Evolutionary conservation across 805 yeast genomes (phyloP).

Genomic region (Dipodascus geniculatus): DNA sequence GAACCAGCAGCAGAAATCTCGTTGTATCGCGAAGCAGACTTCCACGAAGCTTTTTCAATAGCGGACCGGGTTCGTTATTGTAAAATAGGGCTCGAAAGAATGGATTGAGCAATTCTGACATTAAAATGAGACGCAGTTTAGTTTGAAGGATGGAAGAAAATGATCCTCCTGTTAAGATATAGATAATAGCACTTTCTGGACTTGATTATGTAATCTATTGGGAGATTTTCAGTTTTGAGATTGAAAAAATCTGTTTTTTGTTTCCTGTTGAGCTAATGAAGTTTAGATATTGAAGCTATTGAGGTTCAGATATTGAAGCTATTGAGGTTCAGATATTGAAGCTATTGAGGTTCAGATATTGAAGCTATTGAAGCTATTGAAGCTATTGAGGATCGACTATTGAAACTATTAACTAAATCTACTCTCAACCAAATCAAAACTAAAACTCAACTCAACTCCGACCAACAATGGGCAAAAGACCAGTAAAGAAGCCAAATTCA

Average conservation of each 20-base stretch:
- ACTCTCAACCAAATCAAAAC: no score
- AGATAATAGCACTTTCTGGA: no score
- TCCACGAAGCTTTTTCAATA: constrained; percentile 11
- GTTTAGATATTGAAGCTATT: no score
- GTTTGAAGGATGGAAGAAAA: constrained; percentile 2
- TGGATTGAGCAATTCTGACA: constrained; percentile 39
- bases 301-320: no score
- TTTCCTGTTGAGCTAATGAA: no score
- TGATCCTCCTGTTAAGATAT: background rate
- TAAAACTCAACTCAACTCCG: background rate
- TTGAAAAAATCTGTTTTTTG: background rate
- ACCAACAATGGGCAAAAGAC: background rate
- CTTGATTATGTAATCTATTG: constrained; percentile 1
- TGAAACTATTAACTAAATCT: no score
- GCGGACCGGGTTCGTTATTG: constrained; percentile 37
- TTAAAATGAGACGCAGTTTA: constrained; percentile 5
- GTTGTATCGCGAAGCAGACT: constrained; percentile 5
- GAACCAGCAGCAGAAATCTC: background rate
- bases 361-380: no score
- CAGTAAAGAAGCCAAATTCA: background rate
- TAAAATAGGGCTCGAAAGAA: constrained; percentile 54
- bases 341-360: no score
- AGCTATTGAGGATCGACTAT: no score
- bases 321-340: no score
- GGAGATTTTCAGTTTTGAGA: background rate